Percentiles rank a stretch among this genome's conserved stretches.
Evolutionary conservation across 202 grass and related monocot genomes (phyloP).

Genomic region (Digitaria exilis): DNA sequence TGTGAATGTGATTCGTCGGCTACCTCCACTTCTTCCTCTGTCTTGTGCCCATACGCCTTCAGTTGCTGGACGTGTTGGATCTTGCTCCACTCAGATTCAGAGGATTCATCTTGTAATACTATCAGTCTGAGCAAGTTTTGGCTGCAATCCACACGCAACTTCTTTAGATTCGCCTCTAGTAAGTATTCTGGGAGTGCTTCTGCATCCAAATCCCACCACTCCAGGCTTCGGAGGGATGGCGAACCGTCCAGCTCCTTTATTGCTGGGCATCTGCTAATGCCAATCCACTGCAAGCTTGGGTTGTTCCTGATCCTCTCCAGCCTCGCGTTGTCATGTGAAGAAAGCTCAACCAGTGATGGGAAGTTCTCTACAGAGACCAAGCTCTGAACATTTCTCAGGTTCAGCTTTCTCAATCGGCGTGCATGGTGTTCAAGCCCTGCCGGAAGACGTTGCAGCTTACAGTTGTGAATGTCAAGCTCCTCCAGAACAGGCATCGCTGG

Average conservation of each 20-base stretch:
- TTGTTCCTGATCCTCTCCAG: background rate
- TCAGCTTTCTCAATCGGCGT: background rate
- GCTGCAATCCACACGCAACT: background rate
- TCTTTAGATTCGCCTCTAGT: background rate
- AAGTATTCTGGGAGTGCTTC: conserved; percentile 1
- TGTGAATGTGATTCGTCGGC: background rate
- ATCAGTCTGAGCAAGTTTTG: conserved; percentile 27
- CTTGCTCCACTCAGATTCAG: conserved; percentile 32
- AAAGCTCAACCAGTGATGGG: background rate
- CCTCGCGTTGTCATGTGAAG: background rate
- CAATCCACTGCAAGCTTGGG: background rate
- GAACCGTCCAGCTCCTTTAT: background rate
- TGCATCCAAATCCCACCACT: background rate
- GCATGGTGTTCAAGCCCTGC: background rate
- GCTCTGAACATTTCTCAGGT: accelerated
- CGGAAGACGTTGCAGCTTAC: background rate
- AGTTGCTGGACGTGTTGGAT: background rate
- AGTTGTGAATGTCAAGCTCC: accelerated
- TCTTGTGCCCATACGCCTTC: background rate
- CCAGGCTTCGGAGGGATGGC: background rate
- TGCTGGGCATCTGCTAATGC: background rate
- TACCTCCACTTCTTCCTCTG: background rate
- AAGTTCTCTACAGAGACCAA: conserved; percentile 14
- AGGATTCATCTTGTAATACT: background rate
- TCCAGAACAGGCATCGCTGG: background rate